These are phyloP conservation scores for Leccinum fallax DNA, from an alignment of 1,284 basidiomycete species.

Conservation along the genomic window DNA sequence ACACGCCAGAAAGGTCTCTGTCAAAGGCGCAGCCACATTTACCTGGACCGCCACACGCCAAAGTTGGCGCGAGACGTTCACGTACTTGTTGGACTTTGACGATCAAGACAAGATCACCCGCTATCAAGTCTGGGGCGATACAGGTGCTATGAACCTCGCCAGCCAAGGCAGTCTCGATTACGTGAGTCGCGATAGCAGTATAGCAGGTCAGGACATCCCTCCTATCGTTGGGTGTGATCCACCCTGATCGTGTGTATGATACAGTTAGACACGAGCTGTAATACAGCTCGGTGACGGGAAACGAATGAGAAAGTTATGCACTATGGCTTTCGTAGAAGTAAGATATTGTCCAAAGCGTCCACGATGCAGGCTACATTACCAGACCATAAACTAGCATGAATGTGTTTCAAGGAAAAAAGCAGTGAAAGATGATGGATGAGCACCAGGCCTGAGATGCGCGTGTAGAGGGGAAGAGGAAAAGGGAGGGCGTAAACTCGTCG, in stretches of 20 bases:
- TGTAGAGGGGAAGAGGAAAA: neutral
- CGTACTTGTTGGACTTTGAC: conserved; percentile 64
- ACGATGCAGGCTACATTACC: conserved; percentile 20
- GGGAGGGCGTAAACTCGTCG: neutral
- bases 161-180: conserved; percentile 46
- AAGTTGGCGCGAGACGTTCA: conserved; percentile 65
- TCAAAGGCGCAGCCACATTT: conserved; percentile 57
- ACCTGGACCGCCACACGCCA: conserved; percentile 51
- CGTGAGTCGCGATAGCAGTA: conserved; percentile 12
- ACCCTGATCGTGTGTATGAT: conserved; percentile 17
- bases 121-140: conserved; percentile 71
- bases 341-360: conserved; percentile 18
- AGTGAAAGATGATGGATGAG: conserved; percentile 1
- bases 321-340: neutral
- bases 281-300: conserved; percentile 4
- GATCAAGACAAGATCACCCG: conserved; percentile 52
- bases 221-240: neutral
- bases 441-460: neutral
- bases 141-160: conserved; percentile 64
- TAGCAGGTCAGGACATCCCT: neutral
- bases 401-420: conserved; percentile 1
- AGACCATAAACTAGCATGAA: conserved; percentile 21
- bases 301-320: conserved; percentile 1
- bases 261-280: conserved; percentile 14
- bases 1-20: conserved; percentile 47